phyloP scores from a whole-genome alignment of 768 basidiomycete species.

The Macrolepiota dolichaula region DNA sequence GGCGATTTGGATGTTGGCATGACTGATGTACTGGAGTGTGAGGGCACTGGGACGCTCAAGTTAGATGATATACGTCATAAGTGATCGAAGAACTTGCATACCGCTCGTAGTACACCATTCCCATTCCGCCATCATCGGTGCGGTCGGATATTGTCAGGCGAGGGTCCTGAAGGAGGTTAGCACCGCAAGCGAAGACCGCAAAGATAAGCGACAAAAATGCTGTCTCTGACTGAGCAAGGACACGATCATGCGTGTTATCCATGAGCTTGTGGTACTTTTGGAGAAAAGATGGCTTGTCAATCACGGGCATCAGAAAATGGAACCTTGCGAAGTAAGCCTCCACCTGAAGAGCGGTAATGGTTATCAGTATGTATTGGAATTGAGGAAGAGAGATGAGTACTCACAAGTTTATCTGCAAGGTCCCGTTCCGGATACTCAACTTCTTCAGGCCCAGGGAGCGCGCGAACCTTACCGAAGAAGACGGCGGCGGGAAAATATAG shows the following conservation, averaged over 20 bases:
- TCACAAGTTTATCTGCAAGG: slow-evolving; percentile 80
- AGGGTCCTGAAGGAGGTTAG: slow-evolving; percentile 72
- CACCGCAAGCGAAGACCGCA: slow-evolving; percentile 88
- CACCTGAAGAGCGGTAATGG: slow-evolving; percentile 47
- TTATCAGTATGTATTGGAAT: slow-evolving; percentile 16
- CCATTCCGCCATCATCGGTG: slow-evolving; percentile 78
- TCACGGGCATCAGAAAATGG: slow-evolving; percentile 84
- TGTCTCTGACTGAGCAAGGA: slow-evolving; percentile 55
- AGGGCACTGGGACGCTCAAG: slow-evolving; percentile 57
- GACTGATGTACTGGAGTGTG: slow-evolving; percentile 89
- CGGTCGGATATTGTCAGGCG: slow-evolving; percentile 56
- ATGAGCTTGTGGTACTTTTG: slow-evolving; percentile 69
- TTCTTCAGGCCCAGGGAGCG: slow-evolving; percentile 79
- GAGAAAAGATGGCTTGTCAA: slow-evolving; percentile 85
- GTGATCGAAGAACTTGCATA: slow-evolving; percentile 29
- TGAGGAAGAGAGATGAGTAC: slow-evolving; percentile 25
- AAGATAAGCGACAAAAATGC: slow-evolving; percentile 82
- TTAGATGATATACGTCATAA: slow-evolving; percentile 11
- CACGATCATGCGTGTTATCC: slow-evolving; percentile 57
- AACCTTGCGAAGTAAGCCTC: slow-evolving; percentile 84
- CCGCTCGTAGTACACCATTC: slow-evolving; percentile 89
- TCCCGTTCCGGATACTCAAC: slow-evolving; percentile 86
- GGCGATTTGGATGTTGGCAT: slow-evolving; percentile 77
- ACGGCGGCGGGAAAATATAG: slow-evolving; percentile 86
- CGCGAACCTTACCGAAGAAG: slow-evolving; percentile 82